These are phyloP conservation scores for Plasmodium coatneyi DNA, from an alignment of 169 alveolate species.

Conservation along the genomic window DNA sequence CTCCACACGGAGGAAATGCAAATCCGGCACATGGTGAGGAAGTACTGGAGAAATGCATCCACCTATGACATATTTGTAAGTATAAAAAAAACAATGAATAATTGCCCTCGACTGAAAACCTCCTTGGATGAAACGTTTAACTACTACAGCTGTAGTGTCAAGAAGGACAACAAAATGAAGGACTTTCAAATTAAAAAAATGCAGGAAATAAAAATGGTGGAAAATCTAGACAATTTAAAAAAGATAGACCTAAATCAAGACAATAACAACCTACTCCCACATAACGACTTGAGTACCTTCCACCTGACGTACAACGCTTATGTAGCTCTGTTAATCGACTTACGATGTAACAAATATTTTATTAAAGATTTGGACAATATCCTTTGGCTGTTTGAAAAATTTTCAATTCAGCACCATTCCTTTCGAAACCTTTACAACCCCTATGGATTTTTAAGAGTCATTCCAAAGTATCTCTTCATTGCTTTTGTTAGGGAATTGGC, in stretches of 20 bases:
- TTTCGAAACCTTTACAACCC: constrained; percentile 57
- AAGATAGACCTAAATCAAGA: constrained; percentile 47
- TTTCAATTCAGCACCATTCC: constrained; percentile 74
- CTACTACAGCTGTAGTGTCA: constrained; percentile 66
- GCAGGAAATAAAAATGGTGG: constrained; percentile 60
- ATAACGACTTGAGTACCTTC: constrained; percentile 42
- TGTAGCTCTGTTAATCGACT: constrained; percentile 75
- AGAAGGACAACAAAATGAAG: constrained; percentile 37
- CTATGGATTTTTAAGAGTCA: constrained; percentile 54
- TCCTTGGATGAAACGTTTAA: constrained; percentile 80
- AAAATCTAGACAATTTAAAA: constrained; percentile 63
- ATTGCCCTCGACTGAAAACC: constrained; percentile 82
- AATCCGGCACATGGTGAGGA: constrained; percentile 74
- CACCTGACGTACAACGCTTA: constrained; percentile 79
- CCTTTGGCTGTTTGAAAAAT: constrained; percentile 80
- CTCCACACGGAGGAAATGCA: background rate
- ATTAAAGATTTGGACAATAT: constrained; percentile 72
- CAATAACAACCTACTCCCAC: background rate
- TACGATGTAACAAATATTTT: constrained; percentile 73
- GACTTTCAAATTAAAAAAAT: constrained; percentile 51
- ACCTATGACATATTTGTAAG: constrained; percentile 81
- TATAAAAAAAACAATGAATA: constrained; percentile 78
- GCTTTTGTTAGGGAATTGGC: constrained; percentile 83
- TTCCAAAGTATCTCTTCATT: constrained; percentile 83
- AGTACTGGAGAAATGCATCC: constrained; percentile 81